A percentile compares a stretch with the other conserved stretches of the same genome.
Evolutionary conservation across 495 filamentous ascomycete species (phyloP).

Genomic region (Acidiella bohemica): DNA sequence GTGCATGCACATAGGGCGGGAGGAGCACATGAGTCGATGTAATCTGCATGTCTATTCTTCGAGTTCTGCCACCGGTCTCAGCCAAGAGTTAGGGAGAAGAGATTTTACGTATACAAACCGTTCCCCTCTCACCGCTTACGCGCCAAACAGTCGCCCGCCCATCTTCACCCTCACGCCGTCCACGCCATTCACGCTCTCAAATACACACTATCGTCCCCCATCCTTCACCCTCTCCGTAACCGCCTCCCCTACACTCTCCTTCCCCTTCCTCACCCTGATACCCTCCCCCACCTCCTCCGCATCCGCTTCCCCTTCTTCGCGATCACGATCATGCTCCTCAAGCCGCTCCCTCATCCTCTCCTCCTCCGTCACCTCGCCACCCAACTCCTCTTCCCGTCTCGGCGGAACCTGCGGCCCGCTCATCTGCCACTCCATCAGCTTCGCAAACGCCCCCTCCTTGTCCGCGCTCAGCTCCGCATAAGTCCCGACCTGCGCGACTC

Average conservation of each 20-base stretch:
- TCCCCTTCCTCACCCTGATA: slow-evolving; percentile 16
- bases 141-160: no score
- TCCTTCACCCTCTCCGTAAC: slow-evolving; percentile 17
- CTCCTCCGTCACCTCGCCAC: slow-evolving; percentile 25
- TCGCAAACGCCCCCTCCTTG: slow-evolving; percentile 69
- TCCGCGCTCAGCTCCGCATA: slow-evolving; percentile 63
- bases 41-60: no score
- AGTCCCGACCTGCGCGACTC: slow-evolving; percentile 76
- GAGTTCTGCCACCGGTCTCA: no score
- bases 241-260: slow-evolving; percentile 13
- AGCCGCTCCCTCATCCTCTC: slow-evolving; percentile 25
- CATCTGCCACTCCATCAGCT: slow-evolving; percentile 97
- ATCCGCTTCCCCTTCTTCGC: slow-evolving; percentile 14
- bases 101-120: no score
- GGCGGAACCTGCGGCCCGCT: slow-evolving; percentile 44
- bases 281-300: slow-evolving; percentile 19
- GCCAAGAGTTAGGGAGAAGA: no score
- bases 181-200: no score
- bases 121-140: no score
- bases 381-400: slow-evolving; percentile 10
- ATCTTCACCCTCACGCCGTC: no score
- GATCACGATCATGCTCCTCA: slow-evolving; percentile 13
- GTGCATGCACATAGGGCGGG: no score
- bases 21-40: no score
- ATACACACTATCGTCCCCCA: slow-evolving; percentile 4